Percentiles rank a stretch among this genome's conserved stretches.
Conservation (phyloP, 371 early-diverging fungal species). For the Globomyces sp. region DNA sequence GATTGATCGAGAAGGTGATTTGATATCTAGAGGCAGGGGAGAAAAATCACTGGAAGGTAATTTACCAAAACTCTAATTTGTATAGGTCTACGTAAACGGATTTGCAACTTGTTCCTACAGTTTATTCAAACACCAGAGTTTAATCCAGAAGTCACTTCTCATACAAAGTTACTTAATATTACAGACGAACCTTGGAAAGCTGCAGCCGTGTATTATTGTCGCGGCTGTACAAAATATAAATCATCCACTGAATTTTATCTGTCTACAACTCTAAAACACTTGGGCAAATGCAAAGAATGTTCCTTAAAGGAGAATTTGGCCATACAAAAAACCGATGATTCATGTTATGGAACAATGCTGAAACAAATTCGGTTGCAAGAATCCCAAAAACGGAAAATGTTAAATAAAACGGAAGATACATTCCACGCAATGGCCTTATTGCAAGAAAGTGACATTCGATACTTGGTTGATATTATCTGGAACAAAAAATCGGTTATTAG, state of each 20-base stretch:
- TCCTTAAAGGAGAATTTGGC: conserved; percentile 42
- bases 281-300: conserved; percentile 51
- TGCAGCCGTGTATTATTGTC: conserved; percentile 47
- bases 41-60: conserved; percentile 47
- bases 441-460: conserved; percentile 50
- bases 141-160: conserved; percentile 48
- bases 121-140: conserved; percentile 59
- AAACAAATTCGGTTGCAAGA: conserved; percentile 37
- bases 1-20: conserved; percentile 57
- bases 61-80: not conserved
- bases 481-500: conserved; percentile 42
- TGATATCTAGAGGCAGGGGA: conserved; percentile 48
- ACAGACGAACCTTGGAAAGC: conserved; percentile 39
- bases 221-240: conserved; percentile 47
- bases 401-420: conserved; percentile 20
- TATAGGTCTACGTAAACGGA: conserved; percentile 42
- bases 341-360: conserved; percentile 44
- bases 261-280: conserved; percentile 46
- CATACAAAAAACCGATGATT: conserved; percentile 42
- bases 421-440: conserved; percentile 45
- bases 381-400: conserved; percentile 17
- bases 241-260: conserved; percentile 52
- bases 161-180: conserved; percentile 35
- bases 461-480: conserved; percentile 54
- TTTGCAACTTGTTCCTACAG: conserved; percentile 49